A percentile compares a stretch with the other conserved stretches of the same genome.
Conservation (phyloP, 164 flowering plant genomes). For the Vitis riparia region DNA sequence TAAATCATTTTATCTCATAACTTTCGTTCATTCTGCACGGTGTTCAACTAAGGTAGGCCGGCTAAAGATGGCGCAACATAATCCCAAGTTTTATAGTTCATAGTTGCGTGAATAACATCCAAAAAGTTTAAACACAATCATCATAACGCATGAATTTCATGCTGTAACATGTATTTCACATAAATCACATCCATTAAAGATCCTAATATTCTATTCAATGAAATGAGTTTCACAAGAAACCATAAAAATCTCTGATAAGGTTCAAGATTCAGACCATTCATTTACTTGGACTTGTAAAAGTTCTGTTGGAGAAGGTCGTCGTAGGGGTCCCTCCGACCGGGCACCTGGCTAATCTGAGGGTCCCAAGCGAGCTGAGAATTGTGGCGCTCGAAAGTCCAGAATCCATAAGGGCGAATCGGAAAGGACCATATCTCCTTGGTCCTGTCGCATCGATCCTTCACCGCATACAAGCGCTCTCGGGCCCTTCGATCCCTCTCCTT, state of each 20-base stretch:
- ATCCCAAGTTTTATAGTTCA: too few species aligned
- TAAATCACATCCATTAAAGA: too few species aligned
- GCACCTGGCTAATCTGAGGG: slow-evolving; percentile 81
- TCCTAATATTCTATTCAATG: not conserved
- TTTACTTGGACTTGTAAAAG: slow-evolving; percentile 13
- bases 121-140: too few species aligned
- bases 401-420: slow-evolving; percentile 91
- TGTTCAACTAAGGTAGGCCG: too few species aligned
- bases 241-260: too few species aligned
- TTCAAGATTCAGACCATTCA: slow-evolving; percentile 1
- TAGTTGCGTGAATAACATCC: too few species aligned
- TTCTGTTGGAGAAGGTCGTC: slow-evolving; percentile 63
- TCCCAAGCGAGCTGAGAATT: slow-evolving; percentile 81
- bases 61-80: too few species aligned
- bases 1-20: too few species aligned
- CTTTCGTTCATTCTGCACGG: too few species aligned
- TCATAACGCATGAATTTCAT: too few species aligned
- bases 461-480: slow-evolving; percentile 67
- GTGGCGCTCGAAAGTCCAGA: slow-evolving; percentile 96
- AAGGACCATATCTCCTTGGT: slow-evolving; percentile 91
- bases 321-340: slow-evolving; percentile 85
- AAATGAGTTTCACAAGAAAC: too few species aligned
- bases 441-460: slow-evolving; percentile 70
- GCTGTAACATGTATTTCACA: too few species aligned
- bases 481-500: slow-evolving; percentile 71